A percentile compares a stretch with the other conserved stretches of the same genome.
These are phyloP conservation scores for Haematococcus sp. DNA, from an alignment of 139 green algal species.

Conservation along the genomic window DNA sequence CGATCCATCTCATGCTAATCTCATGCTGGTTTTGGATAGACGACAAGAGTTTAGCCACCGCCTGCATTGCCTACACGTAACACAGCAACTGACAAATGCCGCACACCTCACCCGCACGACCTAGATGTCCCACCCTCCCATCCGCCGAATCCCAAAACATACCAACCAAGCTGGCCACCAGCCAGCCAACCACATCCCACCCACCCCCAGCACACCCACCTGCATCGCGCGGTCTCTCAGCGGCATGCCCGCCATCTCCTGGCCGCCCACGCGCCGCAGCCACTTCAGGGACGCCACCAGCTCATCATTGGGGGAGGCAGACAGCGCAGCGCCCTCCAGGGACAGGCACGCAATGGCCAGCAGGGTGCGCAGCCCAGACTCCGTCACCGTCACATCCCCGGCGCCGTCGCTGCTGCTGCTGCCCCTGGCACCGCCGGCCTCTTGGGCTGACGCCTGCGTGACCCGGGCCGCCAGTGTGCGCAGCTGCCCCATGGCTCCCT, in stretches of 20 bases:
- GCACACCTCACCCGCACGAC: too few species aligned
- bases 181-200: too few species aligned
- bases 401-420: neutral
- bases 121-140: too few species aligned
- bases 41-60: too few species aligned
- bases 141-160: too few species aligned
- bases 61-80: too few species aligned
- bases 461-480: neutral
- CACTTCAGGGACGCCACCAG: constrained; percentile 33
- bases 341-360: neutral
- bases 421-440: neutral
- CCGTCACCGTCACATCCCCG: neutral
- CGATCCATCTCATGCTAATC: too few species aligned
- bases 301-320: constrained; percentile 34
- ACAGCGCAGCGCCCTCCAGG: constrained; percentile 18
- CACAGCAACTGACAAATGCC: too few species aligned
- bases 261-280: constrained; percentile 16
- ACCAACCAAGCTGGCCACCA: too few species aligned
- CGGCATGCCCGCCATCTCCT: neutral
- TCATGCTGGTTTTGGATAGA: too few species aligned
- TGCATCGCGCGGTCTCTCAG: constrained; percentile 36
- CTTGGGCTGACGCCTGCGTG: neutral
- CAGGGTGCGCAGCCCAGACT: neutral
- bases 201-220: too few species aligned
- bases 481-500: constrained; percentile 29